phyloP scores from a whole-genome alignment of 1,284 basidiomycete species.

The Cutaneotrichosporon daszewskae region DNA sequence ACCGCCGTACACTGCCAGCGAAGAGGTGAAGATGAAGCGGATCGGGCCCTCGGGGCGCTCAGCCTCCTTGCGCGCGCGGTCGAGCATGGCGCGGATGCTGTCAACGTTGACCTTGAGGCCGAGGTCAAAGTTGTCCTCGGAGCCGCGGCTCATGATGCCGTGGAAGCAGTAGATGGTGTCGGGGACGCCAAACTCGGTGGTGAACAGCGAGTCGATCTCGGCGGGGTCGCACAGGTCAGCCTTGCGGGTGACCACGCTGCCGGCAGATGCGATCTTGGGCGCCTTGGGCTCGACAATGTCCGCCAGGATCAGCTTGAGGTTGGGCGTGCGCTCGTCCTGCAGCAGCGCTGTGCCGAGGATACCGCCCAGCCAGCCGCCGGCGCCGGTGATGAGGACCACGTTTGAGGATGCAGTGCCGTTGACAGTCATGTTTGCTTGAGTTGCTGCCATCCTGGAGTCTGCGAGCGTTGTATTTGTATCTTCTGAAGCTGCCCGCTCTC shows the following conservation, averaged over 20 bases:
- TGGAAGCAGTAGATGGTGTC: slow-evolving; percentile 55
- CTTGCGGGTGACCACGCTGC: slow-evolving; percentile 48
- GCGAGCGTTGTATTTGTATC: background rate
- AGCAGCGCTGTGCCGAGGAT: slow-evolving; percentile 39
- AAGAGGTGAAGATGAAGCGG: slow-evolving; percentile 61
- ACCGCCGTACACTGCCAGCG: slow-evolving; percentile 61
- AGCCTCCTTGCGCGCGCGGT: slow-evolving; percentile 46
- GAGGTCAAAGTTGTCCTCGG: slow-evolving; percentile 61
- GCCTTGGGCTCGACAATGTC: slow-evolving; percentile 52
- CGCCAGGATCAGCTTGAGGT: slow-evolving; percentile 42
- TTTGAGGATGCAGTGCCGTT: slow-evolving; percentile 14
- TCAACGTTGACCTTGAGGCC: slow-evolving; percentile 60
- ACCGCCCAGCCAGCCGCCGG: slow-evolving; percentile 43
- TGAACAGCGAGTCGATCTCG: slow-evolving; percentile 49
- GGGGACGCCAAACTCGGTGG: slow-evolving; percentile 36
- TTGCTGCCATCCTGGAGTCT: background rate
- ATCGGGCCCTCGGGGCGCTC: slow-evolving; percentile 29
- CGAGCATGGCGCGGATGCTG: slow-evolving; percentile 55
- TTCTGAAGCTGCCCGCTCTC: background rate
- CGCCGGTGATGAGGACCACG: slow-evolving; percentile 40
- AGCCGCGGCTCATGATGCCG: slow-evolving; percentile 60
- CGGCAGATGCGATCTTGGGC: slow-evolving; percentile 43
- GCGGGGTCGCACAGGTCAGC: slow-evolving; percentile 52
- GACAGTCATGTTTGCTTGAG: slow-evolving; percentile 22
- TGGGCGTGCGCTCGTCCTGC: slow-evolving; percentile 35